Evolutionary conservation across 495 filamentous ascomycete genomes (phyloP), one percentile per base, ranked within the genome.

Genomic region (Penicillium waksmanii): DNA sequence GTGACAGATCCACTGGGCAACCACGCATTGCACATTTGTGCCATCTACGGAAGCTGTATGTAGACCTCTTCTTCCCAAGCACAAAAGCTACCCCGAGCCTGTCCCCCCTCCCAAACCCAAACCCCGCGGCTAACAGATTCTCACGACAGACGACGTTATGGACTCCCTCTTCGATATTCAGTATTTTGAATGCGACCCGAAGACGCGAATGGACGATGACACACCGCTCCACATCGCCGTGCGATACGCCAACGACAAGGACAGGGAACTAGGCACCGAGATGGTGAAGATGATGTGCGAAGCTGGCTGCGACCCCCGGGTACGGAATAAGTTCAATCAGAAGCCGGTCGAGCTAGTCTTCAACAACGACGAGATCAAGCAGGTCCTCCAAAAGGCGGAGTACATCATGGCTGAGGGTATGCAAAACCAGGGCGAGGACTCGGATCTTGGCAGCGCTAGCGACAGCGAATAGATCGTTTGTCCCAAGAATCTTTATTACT

Each of bases 91-190:
- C 42, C 42, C n/a, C 42, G 15, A 18, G 17, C 17, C 42, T 15
- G 7, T 44, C 21, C 13, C 19, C 3, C 5, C 3, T 3, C 2
- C 5, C 42, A 0, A 3, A 9, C 5, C 23, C 23, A 40, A 15
- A 12, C 0, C 11, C 36, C 36, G 11, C 3, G 3, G 17, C 43
- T 46, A 46, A 46, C 17, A 11, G 23, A n/a, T 38, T 17, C 15
- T 13, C 38, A 40, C 44, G 56, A 43, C 54, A 93, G 90, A 96
- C 78, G 94, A 97, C 63, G 84, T 91, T 19, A 90, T 98, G 77
- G 95, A 98, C 76, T 61, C 84, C 49, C 86, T 98, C 50, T 94
- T 98, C 58, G 96, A 98, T 80, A 92, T 96, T 71, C 87, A 93
- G 56, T 91, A 85, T 55, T 88, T 98, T 73, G 95, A 98, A 81